phyloP scores from a whole-genome alignment of 306 rosid genomes.

The Biancaea sappan region DNA sequence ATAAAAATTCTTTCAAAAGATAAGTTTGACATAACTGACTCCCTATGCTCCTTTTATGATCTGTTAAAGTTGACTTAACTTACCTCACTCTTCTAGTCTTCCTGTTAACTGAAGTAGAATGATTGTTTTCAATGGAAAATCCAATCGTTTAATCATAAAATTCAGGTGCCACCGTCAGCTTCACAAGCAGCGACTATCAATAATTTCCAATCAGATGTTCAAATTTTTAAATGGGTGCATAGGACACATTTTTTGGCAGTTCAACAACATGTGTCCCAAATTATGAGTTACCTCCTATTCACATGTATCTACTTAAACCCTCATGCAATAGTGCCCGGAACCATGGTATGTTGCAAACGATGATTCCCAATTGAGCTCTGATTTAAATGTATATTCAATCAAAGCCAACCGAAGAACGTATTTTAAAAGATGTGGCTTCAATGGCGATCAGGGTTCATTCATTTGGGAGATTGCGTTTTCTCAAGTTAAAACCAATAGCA shows the following conservation, averaged over 20 bases:
- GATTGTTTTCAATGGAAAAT: neutral
- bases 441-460: neutral
- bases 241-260: neutral
- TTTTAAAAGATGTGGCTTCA: neutral
- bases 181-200: neutral
- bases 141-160: neutral
- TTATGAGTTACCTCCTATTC: neutral
- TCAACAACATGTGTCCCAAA: no score
- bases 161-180: conserved; percentile 5
- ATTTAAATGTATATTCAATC: neutral
- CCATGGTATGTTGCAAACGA: neutral
- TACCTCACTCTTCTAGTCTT: neutral
- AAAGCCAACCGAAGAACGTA: neutral
- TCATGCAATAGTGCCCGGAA: neutral
- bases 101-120: no score
- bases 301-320: neutral
- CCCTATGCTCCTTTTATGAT: neutral
- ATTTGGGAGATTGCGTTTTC: neutral
- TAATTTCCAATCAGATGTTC: neutral
- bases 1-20: neutral
- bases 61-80: neutral
- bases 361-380: neutral
- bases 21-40: neutral
- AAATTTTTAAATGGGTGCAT: neutral
- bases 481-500: neutral